These are phyloP conservation scores for Euphorbia pulcherrima DNA, from an alignment of 345 rosid species.

Conservation along the genomic window DNA sequence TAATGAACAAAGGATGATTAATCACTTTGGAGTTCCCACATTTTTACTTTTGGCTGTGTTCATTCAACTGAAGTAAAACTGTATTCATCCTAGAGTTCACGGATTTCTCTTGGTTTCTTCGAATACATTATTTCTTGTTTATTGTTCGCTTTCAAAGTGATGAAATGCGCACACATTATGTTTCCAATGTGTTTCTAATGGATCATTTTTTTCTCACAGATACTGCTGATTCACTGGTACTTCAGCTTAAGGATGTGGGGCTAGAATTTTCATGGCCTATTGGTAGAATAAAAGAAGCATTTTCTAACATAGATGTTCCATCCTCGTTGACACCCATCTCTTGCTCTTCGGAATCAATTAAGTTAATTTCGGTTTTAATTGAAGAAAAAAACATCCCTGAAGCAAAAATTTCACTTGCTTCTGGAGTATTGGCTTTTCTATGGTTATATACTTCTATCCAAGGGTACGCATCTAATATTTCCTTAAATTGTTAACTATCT, in stretches of 20 bases:
- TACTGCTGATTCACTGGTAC: conserved; percentile 47
- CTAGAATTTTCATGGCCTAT: conserved; percentile 81
- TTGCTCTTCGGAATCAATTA: conserved; percentile 48
- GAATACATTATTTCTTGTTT: not conserved
- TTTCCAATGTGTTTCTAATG: conserved; percentile 1
- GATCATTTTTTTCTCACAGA: conserved; percentile 35
- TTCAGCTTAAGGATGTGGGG: conserved; percentile 54
- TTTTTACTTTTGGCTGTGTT: not conserved
- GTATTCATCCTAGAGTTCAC: not conserved
- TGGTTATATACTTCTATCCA: conserved; percentile 79
- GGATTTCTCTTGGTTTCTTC: not conserved
- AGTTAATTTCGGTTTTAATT: conserved; percentile 50
- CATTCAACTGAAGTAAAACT: not conserved
- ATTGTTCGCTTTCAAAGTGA: not conserved
- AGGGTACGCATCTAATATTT: conserved; percentile 48
- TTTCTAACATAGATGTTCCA: conserved; percentile 42
- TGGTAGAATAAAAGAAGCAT: conserved; percentile 47
- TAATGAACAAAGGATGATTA: no score
- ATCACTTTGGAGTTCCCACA: not conserved
- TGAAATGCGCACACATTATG: no score
- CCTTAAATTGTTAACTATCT: not conserved
- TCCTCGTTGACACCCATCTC: conserved; percentile 48
- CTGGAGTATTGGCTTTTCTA: conserved; percentile 76
- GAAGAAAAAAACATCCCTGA: conserved; percentile 70
- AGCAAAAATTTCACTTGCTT: conserved; percentile 55